A percentile compares a stretch with the other conserved stretches of the same genome.
These are phyloP conservation scores for Cladophialophora exuberans DNA, from an alignment of 2,329 filamentous ascomycete genomes.

Conservation along the genomic window DNA sequence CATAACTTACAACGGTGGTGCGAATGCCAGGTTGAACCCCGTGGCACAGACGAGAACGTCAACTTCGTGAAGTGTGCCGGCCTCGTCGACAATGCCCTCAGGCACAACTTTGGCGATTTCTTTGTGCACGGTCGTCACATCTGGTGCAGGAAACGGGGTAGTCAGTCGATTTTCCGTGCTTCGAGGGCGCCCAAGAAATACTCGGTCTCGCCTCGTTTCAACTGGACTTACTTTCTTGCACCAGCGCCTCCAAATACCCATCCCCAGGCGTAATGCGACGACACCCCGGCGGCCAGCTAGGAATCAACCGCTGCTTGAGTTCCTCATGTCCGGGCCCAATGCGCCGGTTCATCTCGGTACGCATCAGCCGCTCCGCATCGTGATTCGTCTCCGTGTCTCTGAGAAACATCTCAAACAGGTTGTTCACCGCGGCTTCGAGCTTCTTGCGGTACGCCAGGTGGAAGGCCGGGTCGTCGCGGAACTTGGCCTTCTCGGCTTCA, in stretches of 20 bases:
- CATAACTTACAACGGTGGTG: conserved; percentile 14
- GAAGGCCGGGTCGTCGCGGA: conserved; percentile 20
- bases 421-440: conserved; percentile 11
- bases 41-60: conserved; percentile 48
- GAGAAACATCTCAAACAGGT: conserved; percentile 29
- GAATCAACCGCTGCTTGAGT: conserved; percentile 42
- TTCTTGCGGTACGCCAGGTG: conserved; percentile 18
- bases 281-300: conserved; percentile 43
- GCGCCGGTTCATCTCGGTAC: conserved; percentile 46
- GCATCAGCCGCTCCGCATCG: conserved; percentile 43
- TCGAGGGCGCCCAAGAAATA: background rate
- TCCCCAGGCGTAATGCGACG: conserved; percentile 55
- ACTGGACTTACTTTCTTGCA: conserved; percentile 29
- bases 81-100: conserved; percentile 43
- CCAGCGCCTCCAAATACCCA: conserved; percentile 55
- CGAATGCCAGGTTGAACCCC: conserved; percentile 41
- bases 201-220: background rate
- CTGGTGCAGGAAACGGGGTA: conserved; percentile 24
- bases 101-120: conserved; percentile 45
- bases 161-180: background rate
- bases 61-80: conserved; percentile 43
- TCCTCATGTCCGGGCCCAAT: conserved; percentile 48
- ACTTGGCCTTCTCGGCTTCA: conserved; percentile 22
- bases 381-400: conserved; percentile 46
- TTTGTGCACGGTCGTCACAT: conserved; percentile 35